These are phyloP conservation scores for Penicillium crystallinum DNA, from an alignment of 495 filamentous ascomycete genomes.

Conservation along the genomic window DNA sequence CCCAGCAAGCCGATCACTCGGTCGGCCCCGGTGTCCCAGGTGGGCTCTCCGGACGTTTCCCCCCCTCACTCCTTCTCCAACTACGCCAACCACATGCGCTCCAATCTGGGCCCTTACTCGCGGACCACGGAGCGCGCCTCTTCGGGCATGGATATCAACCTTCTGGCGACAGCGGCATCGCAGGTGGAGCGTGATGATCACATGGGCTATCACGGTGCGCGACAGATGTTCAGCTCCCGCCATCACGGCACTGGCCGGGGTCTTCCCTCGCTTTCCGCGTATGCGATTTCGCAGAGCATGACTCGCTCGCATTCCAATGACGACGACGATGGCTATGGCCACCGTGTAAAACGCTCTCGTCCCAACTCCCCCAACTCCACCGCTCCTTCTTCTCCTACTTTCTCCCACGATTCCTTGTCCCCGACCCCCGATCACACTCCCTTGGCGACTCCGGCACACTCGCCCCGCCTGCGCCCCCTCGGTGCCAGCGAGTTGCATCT, in stretches of 20 bases:
- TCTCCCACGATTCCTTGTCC: slow-evolving; percentile 92
- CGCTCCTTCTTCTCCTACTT: slow-evolving; percentile 94
- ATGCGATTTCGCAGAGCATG: slow-evolving; percentile 77
- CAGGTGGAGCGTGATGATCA: slow-evolving; percentile 78
- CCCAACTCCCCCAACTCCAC: slow-evolving; percentile 93
- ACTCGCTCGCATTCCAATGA: slow-evolving; percentile 88
- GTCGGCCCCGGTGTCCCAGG: slow-evolving; percentile 84
- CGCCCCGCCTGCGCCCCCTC: slow-evolving; percentile 79
- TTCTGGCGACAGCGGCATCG: slow-evolving; percentile 87
- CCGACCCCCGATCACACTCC: slow-evolving; percentile 97
- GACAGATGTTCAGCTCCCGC: slow-evolving; percentile 51
- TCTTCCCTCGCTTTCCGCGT: slow-evolving; percentile 74
- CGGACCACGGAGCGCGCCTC: slow-evolving; percentile 46
- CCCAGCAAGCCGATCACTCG: slow-evolving; percentile 65
- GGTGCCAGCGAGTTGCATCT: slow-evolving; percentile 66
- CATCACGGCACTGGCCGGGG: slow-evolving; percentile 56
- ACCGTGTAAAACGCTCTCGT: slow-evolving; percentile 77
- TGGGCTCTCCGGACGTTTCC: slow-evolving; percentile 91
- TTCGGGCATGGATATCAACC: slow-evolving; percentile 71
- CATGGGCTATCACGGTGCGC: slow-evolving; percentile 36
- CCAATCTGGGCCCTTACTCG: slow-evolving; percentile 59
- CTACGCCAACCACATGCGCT: slow-evolving; percentile 62
- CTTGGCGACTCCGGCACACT: slow-evolving; percentile 91
- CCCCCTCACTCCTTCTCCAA: slow-evolving; percentile 84
- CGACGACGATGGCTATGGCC: slow-evolving; percentile 68